Evolutionary conservation across 352 stramenopile species (phyloP), one percentile per base, ranked within the genome.

Genomic region (Saprolegnia parasitica): DNA sequence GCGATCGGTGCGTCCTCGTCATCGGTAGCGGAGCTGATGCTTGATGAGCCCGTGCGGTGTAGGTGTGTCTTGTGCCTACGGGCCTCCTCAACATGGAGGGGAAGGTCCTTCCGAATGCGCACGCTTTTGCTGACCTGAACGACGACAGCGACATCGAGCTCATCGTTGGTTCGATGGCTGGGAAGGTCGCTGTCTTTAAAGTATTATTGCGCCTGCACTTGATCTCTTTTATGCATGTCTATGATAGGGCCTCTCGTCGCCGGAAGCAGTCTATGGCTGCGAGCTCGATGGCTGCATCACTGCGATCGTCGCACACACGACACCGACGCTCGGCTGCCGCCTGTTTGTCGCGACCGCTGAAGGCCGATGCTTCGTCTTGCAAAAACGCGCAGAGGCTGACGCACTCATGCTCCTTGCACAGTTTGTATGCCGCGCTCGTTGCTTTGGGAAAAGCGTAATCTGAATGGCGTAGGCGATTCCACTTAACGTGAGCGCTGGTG

Each of bases 181-280:
- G 86, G 63, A 77, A 75, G 35, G 67, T 93, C n/a, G 78, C 76
- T 1, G 77, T 91, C 23, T 91, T 83, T 65, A 93, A 93, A 80
- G 81, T 88, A 32, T 18, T 26, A 20, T 47, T n/a, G 10, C 24
- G n/a, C 5, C 18, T 29, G 35, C 29, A 26, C 37, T 55, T 40
- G 9, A 26, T 32, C 26, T 29, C 10, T 16, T 8, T 29, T 9
- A 47, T 6, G 40, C 13, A 47, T 50, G 37, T 65, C 58, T 39
- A 40, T 8, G 4, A 9, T 21, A 67, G 58, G 58, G 58, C n/a
- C 42, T 67, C 10, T 67, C 58, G 40, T 56, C 58, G 45, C n/a
- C 20, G 37, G 45, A 67, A 18, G 54, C 37, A 18, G 45, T 26
- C 8, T 67, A 35, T 40, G 35, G n/a, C n/a, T 84, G 77, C 61